A percentile compares a stretch with the other conserved stretches of the same genome.
Conservation (phyloP, 192 early-diverging fungal species). For the Bifiguratus adelaidae region DNA sequence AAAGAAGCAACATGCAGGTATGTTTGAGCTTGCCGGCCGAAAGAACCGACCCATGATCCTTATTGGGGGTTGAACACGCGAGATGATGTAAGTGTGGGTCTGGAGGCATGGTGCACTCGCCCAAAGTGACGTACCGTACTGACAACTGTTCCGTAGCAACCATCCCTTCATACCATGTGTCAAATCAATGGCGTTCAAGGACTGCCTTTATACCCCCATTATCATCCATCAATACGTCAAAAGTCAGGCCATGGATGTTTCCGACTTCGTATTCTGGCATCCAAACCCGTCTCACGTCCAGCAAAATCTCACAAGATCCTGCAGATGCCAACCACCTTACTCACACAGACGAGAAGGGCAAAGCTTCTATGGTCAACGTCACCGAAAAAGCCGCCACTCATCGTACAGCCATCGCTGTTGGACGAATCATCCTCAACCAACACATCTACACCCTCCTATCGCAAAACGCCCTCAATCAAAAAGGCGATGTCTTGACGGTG, state of each 20-base stretch:
- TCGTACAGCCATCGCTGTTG: constrained; percentile 65
- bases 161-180: no score
- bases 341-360: constrained; percentile 65
- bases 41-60: constrained; percentile 93
- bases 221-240: no score
- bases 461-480: constrained; percentile 51
- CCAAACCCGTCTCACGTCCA: no score
- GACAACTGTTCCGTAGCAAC: no score
- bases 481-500: constrained; percentile 84
- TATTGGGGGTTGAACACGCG: constrained; percentile 67
- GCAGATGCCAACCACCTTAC: no score
- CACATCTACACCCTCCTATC: constrained; percentile 56
- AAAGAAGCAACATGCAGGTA: constrained; percentile 90
- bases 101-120: no score
- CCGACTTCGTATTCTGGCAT: no score
- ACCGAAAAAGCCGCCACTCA: constrained; percentile 52
- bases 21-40: constrained; percentile 68
- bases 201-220: no score
- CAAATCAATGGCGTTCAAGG: no score
- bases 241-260: no score
- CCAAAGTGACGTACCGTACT: no score
- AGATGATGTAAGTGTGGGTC: not conserved
- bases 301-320: no score
- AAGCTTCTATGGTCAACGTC: constrained; percentile 86
- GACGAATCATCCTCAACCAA: constrained; percentile 53